A percentile compares a stretch with the other conserved stretches of the same genome.
Evolutionary conservation across 345 rosid species (phyloP).

Genomic region (Passiflora organensis): DNA sequence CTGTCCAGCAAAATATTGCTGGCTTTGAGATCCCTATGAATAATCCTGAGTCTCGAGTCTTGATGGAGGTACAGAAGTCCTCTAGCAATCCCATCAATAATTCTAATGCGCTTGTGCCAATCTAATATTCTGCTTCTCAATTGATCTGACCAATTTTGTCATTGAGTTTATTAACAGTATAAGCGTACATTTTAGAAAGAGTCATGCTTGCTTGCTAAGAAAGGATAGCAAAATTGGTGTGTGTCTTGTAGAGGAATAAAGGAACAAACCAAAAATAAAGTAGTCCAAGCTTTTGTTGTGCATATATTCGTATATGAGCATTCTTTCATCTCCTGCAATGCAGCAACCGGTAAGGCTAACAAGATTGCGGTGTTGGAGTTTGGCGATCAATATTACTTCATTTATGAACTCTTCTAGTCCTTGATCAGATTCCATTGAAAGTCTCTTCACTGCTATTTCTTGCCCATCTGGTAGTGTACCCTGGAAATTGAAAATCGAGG

Average conservation of each 20-base stretch:
- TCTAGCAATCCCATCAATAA: no score
- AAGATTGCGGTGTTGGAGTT: constrained; percentile 36
- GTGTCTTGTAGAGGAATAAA: no score
- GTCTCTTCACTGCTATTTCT: constrained; percentile 32
- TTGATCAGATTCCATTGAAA: constrained; percentile 28
- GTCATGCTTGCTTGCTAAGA: background rate
- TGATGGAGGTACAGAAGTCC: no score
- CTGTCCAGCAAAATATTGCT: constrained; percentile 15
- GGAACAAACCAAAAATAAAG: constrained; percentile 25
- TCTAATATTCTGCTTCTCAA: no score
- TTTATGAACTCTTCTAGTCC: constrained; percentile 32
- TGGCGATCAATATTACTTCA: constrained; percentile 21
- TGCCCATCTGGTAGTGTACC: constrained; percentile 27
- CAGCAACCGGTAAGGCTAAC: constrained; percentile 37
- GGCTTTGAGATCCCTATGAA: no score
- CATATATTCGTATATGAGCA: constrained; percentile 35
- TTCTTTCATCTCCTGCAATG: constrained; percentile 25
- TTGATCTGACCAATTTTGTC: no score
- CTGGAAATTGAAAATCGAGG: constrained; percentile 8
- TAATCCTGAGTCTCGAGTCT: no score
- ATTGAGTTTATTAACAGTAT: no score
- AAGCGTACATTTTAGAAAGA: background rate
- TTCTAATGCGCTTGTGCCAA: no score
- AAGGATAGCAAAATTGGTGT: no score
- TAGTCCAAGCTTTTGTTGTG: constrained; percentile 34